Percentiles rank a stretch among this genome's conserved stretches.
These are phyloP conservation scores for Entomortierella parvispora DNA, from an alignment of 192 early-diverging fungal species.

Conservation along the genomic window DNA sequence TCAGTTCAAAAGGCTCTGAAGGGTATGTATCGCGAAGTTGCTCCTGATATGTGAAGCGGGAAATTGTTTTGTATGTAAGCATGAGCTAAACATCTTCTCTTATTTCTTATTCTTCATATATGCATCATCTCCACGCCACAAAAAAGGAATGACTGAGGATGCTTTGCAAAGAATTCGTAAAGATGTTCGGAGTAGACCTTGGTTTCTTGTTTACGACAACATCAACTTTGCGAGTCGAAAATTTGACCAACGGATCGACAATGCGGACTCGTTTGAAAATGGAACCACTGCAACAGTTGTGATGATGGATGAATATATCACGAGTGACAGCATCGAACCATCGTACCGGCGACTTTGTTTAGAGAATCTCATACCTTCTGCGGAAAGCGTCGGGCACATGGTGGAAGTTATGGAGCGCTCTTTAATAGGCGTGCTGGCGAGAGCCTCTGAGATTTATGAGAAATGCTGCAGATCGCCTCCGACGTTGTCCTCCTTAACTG, in stretches of 20 bases:
- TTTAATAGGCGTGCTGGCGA: background rate
- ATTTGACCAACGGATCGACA: constrained; percentile 1
- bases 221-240: background rate
- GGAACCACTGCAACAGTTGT: constrained; percentile 7
- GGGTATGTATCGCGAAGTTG: background rate
- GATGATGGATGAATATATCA: background rate
- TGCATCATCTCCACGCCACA: no score
- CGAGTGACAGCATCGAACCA: background rate
- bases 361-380: background rate
- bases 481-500: background rate
- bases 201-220: constrained; percentile 14
- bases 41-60: no score
- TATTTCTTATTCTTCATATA: no score
- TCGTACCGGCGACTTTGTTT: background rate
- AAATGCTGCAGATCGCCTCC: background rate
- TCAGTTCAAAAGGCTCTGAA: background rate
- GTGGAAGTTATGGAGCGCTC: no score
- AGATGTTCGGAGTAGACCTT: background rate
- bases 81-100: no score
- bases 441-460: background rate
- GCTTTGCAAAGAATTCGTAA: background rate
- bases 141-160: background rate
- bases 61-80: no score
- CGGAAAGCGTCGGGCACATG: background rate
- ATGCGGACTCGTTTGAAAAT: background rate